phyloP scores from a whole-genome alignment of 805 yeast genomes.

The Ogataea dorogensis region DNA sequence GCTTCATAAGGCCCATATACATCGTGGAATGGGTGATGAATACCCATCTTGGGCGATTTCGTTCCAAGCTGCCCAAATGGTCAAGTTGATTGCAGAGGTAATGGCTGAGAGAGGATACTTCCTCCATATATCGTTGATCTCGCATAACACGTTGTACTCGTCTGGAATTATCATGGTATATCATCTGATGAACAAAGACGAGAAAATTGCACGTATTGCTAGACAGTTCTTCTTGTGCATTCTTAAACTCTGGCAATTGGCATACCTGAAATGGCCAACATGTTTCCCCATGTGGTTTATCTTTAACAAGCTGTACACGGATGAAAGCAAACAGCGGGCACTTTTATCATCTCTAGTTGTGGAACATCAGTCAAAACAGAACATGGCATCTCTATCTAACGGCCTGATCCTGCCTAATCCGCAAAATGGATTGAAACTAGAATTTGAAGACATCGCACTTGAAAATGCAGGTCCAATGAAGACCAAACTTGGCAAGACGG shows the following conservation, averaged over 20 bases:
- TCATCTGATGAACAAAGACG: conserved; percentile 44
- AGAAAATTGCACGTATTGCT: conserved; percentile 25
- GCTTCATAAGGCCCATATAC: conserved; percentile 67
- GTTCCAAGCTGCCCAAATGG: conserved; percentile 78
- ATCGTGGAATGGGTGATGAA: conserved; percentile 34
- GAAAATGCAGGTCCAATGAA: conserved; percentile 12
- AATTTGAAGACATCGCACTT: conserved; percentile 5
- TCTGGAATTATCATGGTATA: conserved; percentile 70
- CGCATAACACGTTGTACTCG: conserved; percentile 44
- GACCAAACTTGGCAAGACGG: conserved; percentile 10
- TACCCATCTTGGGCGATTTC: conserved; percentile 76
- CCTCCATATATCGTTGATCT: conserved; percentile 38
- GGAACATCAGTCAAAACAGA: conserved; percentile 4
- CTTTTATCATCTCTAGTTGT: conserved; percentile 14
- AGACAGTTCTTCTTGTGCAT: conserved; percentile 24
- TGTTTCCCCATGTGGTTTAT: conserved; percentile 52
- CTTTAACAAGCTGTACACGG: conserved; percentile 43
- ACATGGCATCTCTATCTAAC: conserved; percentile 16
- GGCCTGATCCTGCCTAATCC: conserved; percentile 15
- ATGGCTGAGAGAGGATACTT: conserved; percentile 54
- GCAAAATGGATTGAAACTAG: background rate
- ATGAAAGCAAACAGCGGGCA: conserved; percentile 22
- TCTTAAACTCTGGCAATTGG: conserved; percentile 34
- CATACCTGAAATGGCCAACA: conserved; percentile 54
- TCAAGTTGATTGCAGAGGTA: conserved; percentile 59